Evolutionary conservation across 306 rosid species (phyloP), one percentile per base, ranked within the genome.

Genomic region (Corylus heterophylla): DNA sequence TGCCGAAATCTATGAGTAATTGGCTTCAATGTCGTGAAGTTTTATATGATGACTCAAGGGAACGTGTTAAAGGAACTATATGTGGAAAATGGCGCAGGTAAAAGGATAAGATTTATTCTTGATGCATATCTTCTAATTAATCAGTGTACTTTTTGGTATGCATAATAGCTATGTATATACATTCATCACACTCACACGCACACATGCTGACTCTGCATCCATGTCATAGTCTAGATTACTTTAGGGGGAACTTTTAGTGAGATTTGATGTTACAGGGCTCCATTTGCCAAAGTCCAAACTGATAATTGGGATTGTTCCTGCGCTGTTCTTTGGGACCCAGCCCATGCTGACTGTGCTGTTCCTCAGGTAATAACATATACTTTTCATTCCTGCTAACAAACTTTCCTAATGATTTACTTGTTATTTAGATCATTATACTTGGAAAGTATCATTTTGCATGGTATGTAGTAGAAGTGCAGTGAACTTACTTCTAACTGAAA

Each of bases 221-320:
- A 3, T 27, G 13, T 27, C 5, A 7, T 29, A 16, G 8, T 12
- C 69, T 9, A 27, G 45, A 27, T 31, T 27, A 12, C 10, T 12
- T 27, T 64, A 31, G 2, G 70, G 18, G n/a, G n/a, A 64, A 64
- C 70, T 64, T 64, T 42, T 16, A 68, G 51, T 27, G 72, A 71
- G 4, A 22, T 56, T 74, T 79, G 74, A 52, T 82, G 69, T 83
- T 83, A 75, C 78, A 87, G 90, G 83, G 90, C 85, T 75, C 90
- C 90, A 27, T 80, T 87, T 75, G 85, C 85, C 61, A 84, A 85
- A 80, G 82, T 80, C 51, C 89, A 85, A 87, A 83, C 80, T 71
- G 82, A 83, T 77, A 70, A 44, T 18, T 87, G 90, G 90, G 90
- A 87, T 73, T 87, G 90, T 80, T 87, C 85, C 61, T 87, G 90